A percentile compares a stretch with the other conserved stretches of the same genome.
phyloP scores from a whole-genome alignment of 192 early-diverging fungal species.

The Piromyces finnis region DNA sequence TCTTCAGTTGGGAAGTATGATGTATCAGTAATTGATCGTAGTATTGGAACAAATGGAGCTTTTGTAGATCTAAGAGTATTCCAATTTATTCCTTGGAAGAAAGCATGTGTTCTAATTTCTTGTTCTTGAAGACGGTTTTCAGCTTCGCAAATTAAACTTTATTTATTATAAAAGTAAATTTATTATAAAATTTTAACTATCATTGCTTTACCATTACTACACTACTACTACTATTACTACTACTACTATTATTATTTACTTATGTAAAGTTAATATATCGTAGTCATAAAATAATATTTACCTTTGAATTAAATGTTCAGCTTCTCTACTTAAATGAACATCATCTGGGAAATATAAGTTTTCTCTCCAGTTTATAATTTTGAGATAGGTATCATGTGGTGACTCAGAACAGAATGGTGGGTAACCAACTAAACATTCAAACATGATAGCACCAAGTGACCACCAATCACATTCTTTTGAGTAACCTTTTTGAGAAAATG shows the following conservation, averaged over 20 bases:
- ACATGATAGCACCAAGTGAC: slow-evolving; percentile 98
- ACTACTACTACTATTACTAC: too few relatives aligned
- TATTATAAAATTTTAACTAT: too few relatives aligned
- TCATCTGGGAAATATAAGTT: slow-evolving; percentile 83
- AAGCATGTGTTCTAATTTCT: slow-evolving; percentile 83
- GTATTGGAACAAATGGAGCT: slow-evolving; percentile 82
- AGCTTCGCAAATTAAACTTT: slow-evolving; percentile 75
- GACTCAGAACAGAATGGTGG: slow-evolving; percentile 95
- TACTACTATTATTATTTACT: too few relatives aligned
- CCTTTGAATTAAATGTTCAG: slow-evolving; percentile 81
- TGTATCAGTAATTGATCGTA: slow-evolving; percentile 91
- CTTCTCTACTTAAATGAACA: slow-evolving; percentile 72
- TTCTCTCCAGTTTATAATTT: slow-evolving; percentile 95
- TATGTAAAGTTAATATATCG: too few relatives aligned
- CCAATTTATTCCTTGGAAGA: slow-evolving; percentile 92
- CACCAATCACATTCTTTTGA: slow-evolving; percentile 98
- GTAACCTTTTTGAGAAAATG: slow-evolving; percentile 87
- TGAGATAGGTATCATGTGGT: slow-evolving; percentile 89
- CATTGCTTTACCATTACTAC: too few relatives aligned
- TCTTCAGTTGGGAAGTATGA: slow-evolving; percentile 96
- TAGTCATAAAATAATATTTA: too few relatives aligned
- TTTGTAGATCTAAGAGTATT: slow-evolving; percentile 54
- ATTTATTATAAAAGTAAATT: too few relatives aligned
- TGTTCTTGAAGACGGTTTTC: slow-evolving; percentile 33
- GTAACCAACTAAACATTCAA: slow-evolving; percentile 89